A percentile compares a stretch with the other conserved stretches of the same genome.
Evolutionary conservation across 73 alveolate genomes (phyloP).

Genomic region (Uronychia setigera): DNA sequence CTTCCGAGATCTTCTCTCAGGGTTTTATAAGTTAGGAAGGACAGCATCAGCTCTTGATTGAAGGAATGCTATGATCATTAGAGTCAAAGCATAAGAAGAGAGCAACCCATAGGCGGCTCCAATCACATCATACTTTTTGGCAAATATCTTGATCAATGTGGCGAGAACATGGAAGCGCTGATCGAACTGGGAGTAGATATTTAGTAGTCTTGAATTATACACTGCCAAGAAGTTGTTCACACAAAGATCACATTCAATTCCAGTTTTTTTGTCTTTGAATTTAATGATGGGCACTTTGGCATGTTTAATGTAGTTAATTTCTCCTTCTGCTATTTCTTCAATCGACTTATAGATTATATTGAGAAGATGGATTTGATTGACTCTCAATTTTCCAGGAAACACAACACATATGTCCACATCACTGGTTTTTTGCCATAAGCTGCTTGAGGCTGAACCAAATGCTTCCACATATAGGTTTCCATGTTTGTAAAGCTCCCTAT

Average conservation of each 20-base stretch:
- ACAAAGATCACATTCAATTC: constrained; percentile 74
- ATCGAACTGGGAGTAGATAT: constrained; percentile 73
- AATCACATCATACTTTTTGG: constrained; percentile 65
- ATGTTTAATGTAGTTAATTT: constrained; percentile 17
- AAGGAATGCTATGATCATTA: constrained; percentile 76
- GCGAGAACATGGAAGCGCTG: constrained; percentile 84
- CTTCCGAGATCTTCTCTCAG: constrained; percentile 4
- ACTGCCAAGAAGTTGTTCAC: constrained; percentile 75
- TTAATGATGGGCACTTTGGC: constrained; percentile 73
- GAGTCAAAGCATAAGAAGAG: constrained; percentile 66
- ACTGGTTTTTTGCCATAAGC: constrained; percentile 42
- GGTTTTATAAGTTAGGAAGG: constrained; percentile 42
- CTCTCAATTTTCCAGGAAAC: constrained; percentile 6
- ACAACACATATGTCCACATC: constrained; percentile 41
- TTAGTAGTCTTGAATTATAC: constrained; percentile 69
- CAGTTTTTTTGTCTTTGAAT: constrained; percentile 65
- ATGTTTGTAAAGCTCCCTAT: constrained; percentile 11
- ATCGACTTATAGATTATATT: constrained; percentile 3
- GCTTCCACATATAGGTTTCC: constrained; percentile 25
- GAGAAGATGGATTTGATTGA: constrained; percentile 28
- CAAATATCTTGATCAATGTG: constrained; percentile 68
- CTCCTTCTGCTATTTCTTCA: constrained; percentile 26
- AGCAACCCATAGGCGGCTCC: constrained; percentile 75
- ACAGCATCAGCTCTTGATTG: constrained; percentile 59
- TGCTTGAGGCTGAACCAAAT: constrained; percentile 41